These are phyloP conservation scores for Phytophthora capsici DNA, from an alignment of 352 stramenopile genomes.

Conservation along the genomic window DNA sequence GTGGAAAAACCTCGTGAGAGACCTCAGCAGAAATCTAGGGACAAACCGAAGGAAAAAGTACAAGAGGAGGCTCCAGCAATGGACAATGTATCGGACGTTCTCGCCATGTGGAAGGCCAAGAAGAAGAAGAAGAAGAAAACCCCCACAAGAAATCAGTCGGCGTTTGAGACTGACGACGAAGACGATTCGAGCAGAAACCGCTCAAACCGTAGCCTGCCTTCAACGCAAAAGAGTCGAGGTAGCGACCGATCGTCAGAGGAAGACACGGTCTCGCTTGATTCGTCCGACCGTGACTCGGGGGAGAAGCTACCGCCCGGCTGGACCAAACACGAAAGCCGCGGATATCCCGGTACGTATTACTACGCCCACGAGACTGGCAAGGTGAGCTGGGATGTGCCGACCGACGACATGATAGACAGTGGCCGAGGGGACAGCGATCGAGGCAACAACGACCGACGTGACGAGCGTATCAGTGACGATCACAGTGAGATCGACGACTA, in stretches of 20 bases:
- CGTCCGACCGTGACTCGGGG: constrained; percentile 35
- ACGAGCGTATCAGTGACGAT: constrained; percentile 22
- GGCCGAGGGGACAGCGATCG: constrained; percentile 10
- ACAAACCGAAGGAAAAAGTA: constrained; percentile 12
- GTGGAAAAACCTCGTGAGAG: constrained; percentile 14
- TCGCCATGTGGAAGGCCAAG: constrained; percentile 55
- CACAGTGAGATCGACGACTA: constrained; percentile 29
- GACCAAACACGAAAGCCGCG: constrained; percentile 72
- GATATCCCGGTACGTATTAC: constrained; percentile 68
- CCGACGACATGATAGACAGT: constrained; percentile 27
- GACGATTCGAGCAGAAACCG: constrained; percentile 21
- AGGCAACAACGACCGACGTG: constrained; percentile 6
- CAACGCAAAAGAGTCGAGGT: constrained; percentile 43
- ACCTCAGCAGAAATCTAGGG: constrained; percentile 3
- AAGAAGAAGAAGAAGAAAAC: constrained; percentile 53
- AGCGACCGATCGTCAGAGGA: constrained; percentile 52
- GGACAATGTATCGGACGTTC: constrained; percentile 53
- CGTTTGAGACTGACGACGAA: constrained; percentile 17
- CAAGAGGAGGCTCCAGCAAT: constrained; percentile 22
- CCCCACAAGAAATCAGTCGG: constrained; percentile 15
- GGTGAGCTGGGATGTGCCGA: constrained; percentile 75
- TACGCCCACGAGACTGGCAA: constrained; percentile 67
- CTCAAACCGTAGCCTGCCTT: constrained; percentile 14
- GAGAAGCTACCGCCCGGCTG: constrained; percentile 58
- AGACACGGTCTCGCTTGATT: constrained; percentile 50